Evolutionary conservation across 2,329 filamentous ascomycete species (phyloP).

Genomic region (Macroventuria anomochaeta): DNA sequence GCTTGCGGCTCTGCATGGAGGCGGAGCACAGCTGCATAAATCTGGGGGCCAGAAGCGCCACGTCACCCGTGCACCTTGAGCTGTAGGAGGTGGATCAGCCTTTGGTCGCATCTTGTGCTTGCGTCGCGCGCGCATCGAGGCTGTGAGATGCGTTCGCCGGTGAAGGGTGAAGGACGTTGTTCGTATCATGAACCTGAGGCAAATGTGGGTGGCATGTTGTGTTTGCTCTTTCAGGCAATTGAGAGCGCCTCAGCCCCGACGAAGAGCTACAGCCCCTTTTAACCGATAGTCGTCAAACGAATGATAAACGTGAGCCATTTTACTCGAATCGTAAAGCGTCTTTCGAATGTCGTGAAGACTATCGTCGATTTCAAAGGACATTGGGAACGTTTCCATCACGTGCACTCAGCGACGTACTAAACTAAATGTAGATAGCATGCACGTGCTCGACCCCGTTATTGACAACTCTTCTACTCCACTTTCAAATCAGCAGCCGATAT

Average conservation of each 20-base stretch:
- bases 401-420: neutral
- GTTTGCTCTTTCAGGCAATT: neutral
- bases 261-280: neutral
- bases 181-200: slow-evolving; percentile 3
- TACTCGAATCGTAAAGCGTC: neutral
- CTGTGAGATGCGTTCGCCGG: slow-evolving; percentile 5
- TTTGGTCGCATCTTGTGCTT: slow-evolving; percentile 17
- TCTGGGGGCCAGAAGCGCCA: slow-evolving; percentile 29
- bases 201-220: slow-evolving; percentile 3
- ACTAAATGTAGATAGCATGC: neutral
- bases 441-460: neutral
- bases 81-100: slow-evolving; percentile 11
- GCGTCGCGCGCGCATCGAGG: slow-evolving; percentile 19
- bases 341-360: neutral
- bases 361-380: neutral
- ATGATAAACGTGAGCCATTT: neutral
- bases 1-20: slow-evolving; percentile 29
- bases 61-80: slow-evolving; percentile 26
- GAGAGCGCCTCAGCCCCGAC: neutral
- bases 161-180: neutral
- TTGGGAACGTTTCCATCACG: neutral
- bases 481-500: neutral
- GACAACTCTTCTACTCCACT: neutral
- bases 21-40: slow-evolving; percentile 26
- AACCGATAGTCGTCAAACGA: neutral